phyloP scores from a whole-genome alignment of 129 eudicot species.

The carrot (Daucus carota) region DNA sequence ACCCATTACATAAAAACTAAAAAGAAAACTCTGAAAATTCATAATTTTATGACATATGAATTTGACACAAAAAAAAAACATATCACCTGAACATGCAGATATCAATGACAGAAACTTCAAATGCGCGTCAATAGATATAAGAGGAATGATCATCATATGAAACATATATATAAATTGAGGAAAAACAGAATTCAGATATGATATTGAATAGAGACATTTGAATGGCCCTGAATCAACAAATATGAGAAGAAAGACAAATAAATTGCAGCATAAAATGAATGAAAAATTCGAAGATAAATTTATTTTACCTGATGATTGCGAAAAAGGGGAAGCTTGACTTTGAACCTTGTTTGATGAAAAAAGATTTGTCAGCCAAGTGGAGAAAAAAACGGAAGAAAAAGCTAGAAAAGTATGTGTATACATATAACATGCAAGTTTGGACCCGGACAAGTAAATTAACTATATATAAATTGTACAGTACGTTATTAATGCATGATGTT shows the following conservation, averaged over 20 bases:
- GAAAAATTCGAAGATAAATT: neutral
- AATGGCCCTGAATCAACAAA: neutral
- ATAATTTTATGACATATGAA: neutral
- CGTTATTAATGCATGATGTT: too few relatives aligned
- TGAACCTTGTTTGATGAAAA: neutral
- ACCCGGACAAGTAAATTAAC: neutral
- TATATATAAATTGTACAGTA: neutral
- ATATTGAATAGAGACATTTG: neutral
- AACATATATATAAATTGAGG: neutral
- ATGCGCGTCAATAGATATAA: neutral
- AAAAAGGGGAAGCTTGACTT: neutral
- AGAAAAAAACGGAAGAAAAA: conserved; percentile 1
- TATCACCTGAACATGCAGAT: neutral
- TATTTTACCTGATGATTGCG: conserved; percentile 10
- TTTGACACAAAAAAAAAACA: neutral
- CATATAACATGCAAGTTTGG: neutral
- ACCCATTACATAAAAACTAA: neutral
- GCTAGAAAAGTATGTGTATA: neutral
- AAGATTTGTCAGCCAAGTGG: neutral
- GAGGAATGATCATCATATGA: neutral
- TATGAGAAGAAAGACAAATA: neutral
- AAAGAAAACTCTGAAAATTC: neutral
- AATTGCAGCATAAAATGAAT: conserved; percentile 7
- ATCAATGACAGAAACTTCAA: neutral
- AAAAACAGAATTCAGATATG: neutral